Conservation (phyloP, 371 early-diverging fungal genomes). For the Apophysomyces trapeziformis region DNA sequence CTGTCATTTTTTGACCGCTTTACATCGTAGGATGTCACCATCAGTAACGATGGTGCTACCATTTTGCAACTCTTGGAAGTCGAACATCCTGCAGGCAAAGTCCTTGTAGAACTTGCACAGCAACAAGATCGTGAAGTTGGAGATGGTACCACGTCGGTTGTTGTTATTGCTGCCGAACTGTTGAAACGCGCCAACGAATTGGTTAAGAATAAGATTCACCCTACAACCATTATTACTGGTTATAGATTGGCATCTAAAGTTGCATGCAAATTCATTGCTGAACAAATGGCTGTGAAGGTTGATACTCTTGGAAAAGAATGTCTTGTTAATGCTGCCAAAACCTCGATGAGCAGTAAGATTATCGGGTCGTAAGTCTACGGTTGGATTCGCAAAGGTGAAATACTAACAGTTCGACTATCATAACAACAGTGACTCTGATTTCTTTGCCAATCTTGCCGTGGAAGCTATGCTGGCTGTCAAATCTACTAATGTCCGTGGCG, state of each 20-base stretch:
- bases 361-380: constrained; percentile 79
- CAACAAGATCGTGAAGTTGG: constrained; percentile 99
- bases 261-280: constrained; percentile 98
- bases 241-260: constrained; percentile 98
- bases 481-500: constrained; percentile 82
- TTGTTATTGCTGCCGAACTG: constrained; percentile 98
- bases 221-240: constrained; percentile 98
- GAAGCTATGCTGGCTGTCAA: constrained; percentile 96
- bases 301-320: constrained; percentile 93
- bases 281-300: constrained; percentile 93
- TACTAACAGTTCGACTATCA: background rate
- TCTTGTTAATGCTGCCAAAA: constrained; percentile 96
- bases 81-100: constrained; percentile 98
- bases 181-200: constrained; percentile 96
- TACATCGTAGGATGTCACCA: constrained; percentile 91
- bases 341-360: constrained; percentile 99
- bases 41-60: constrained; percentile 99
- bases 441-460: constrained; percentile 97
- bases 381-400: background rate
- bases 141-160: constrained; percentile 99
- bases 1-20: constrained; percentile 13
- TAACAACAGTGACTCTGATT: constrained; percentile 82
- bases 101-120: constrained; percentile 98
- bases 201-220: constrained; percentile 98
- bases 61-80: constrained; percentile 97